Evolutionary conservation across 495 filamentous ascomycete genomes (phyloP).

Genomic region (Xylaria longipes): DNA sequence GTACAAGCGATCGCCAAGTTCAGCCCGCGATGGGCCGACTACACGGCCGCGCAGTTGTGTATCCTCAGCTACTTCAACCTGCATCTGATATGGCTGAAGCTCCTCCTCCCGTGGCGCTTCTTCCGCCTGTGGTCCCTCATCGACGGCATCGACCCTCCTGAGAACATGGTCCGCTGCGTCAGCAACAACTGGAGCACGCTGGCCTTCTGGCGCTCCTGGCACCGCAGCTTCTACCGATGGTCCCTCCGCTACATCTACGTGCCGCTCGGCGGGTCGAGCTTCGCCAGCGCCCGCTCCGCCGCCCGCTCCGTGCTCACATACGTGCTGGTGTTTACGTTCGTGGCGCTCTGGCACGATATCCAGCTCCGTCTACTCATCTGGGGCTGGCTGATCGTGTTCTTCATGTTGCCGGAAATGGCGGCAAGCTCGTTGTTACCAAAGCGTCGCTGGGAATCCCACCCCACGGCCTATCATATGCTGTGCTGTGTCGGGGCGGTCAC

Average conservation of each 20-base stretch:
- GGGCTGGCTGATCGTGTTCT: conserved; percentile 95
- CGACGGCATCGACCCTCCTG: conserved; percentile 92
- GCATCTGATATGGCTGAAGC: conserved; percentile 97
- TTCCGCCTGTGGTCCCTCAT: conserved; percentile 93
- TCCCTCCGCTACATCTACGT: conserved; percentile 93
- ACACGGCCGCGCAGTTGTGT: conserved; percentile 86
- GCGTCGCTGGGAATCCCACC: conserved; percentile 67
- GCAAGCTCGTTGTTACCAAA: conserved; percentile 74
- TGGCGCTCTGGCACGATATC: conserved; percentile 98
- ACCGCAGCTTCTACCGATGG: conserved; percentile 93
- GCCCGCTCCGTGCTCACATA: conserved; percentile 70
- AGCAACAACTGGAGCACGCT: conserved; percentile 90
- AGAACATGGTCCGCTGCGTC: conserved; percentile 98
- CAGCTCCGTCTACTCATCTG: conserved; percentile 90
- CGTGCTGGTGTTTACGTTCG: conserved; percentile 92
- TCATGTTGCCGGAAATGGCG: conserved; percentile 87
- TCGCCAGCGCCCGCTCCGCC: conserved; percentile 42
- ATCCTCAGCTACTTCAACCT: conserved; percentile 97
- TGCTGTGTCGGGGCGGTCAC: conserved; percentile 85
- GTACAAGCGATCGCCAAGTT: conserved; percentile 90
- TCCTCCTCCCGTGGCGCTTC: conserved; percentile 94
- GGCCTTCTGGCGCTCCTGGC: conserved; percentile 97
- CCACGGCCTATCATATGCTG: conserved; percentile 75
- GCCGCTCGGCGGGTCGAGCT: conserved; percentile 77
- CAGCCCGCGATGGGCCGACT: conserved; percentile 75